Evolutionary conservation across 768 basidiomycete genomes (phyloP).

Genomic region (Termitomyces sp.): DNA sequence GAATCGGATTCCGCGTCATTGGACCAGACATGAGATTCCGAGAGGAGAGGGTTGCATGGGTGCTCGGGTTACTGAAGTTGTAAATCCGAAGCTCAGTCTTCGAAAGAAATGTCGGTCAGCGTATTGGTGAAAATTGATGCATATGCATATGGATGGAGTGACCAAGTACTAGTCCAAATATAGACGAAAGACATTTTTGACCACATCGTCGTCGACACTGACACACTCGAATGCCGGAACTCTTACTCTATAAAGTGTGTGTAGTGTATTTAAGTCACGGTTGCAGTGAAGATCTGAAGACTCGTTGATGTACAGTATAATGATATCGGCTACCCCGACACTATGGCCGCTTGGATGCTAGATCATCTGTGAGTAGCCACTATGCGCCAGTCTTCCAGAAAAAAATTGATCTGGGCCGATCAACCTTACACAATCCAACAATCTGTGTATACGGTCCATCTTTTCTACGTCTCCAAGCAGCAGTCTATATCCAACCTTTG

Average conservation of each 20-base stretch:
- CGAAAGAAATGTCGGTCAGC: background rate
- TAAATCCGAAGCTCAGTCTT: background rate
- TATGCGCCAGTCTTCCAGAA: too few species aligned
- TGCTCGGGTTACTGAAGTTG: constrained; percentile 12
- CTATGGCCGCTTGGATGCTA: too few species aligned
- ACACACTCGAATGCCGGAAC: background rate
- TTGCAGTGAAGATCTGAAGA: background rate
- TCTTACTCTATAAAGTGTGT: background rate
- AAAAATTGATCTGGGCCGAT: too few species aligned
- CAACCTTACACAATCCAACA: too few species aligned
- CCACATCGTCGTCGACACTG: background rate
- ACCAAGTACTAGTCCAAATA: background rate
- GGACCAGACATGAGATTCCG: constrained; percentile 39
- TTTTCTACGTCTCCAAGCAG: too few species aligned
- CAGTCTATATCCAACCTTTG: too few species aligned
- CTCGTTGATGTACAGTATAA: background rate
- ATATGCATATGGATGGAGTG: background rate
- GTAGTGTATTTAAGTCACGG: background rate
- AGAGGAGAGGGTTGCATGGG: constrained; percentile 26
- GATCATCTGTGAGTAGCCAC: too few species aligned
- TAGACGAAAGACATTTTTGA: background rate
- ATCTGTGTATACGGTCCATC: too few species aligned
- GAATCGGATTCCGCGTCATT: constrained; percentile 39
- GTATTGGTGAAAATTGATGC: background rate
- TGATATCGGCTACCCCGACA: too few species aligned